Evolutionary conservation across 352 stramenopile genomes (phyloP), one percentile per base, ranked within the genome.

Genomic region (Pythium phragmiticola): DNA sequence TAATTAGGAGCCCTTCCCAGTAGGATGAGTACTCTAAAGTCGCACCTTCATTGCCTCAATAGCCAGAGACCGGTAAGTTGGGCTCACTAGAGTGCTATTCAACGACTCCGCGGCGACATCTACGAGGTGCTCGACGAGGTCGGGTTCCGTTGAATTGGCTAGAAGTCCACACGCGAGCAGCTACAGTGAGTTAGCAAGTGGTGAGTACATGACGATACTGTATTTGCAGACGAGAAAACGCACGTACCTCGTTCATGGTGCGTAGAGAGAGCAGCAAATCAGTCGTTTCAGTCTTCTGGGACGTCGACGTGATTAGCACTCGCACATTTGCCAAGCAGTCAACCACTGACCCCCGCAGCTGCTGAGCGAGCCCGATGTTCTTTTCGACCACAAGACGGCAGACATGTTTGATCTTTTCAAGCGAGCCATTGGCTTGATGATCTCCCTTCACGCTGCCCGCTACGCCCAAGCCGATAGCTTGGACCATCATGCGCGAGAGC

Each of bases 1-100:
- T 5, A 30, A 7, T 45, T 30, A 11, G 21, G 7, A 12, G 8
- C n/a, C 17, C 23, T 16, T 21, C 33, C 7, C 9, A 33, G 4
- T 19, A 4, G 9, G 0, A 47, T 3, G 4, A 11, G 1, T 23
- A 45, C 7, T 4, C 39, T 21, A 33, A 3, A 26, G 11, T 16
- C 51, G 57, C 21, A 63, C 51, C 57, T 87, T 76, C 23, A 82
- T 61, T 23, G 74, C 73, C 47, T 56, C 62, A 60, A 71, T 36
- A 21, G 65, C 66, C 26, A 81, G 19, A 45, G 51, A 39, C n/a
- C 54, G 57, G 23, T 68, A 54, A 3, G 70, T 57, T 48, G 77
- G 73, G 9, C 34, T 56, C 6, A 33, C 17, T 7, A 47, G 26
- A 28, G 30, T 16, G 9, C 34, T 5, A 8, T 60, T 45, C 6